These are phyloP conservation scores for Anacardium occidentale DNA, from an alignment of 345 rosid species.

Conservation along the genomic window DNA sequence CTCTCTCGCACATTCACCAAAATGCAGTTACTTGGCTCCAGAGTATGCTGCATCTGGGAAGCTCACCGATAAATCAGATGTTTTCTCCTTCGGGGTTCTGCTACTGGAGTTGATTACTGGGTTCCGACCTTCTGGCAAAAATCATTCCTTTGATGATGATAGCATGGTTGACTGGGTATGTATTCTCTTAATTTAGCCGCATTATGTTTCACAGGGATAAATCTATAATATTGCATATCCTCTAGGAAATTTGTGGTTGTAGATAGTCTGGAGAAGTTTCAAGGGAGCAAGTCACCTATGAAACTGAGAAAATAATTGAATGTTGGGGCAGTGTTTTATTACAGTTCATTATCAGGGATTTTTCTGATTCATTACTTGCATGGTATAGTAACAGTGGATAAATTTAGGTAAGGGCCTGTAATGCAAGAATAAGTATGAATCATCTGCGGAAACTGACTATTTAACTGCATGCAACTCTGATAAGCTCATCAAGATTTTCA, in stretches of 20 bases:
- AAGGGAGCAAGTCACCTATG: background rate
- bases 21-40: constrained; percentile 80
- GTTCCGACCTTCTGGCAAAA: constrained; percentile 60
- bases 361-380: background rate
- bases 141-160: constrained; percentile 56
- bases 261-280: background rate
- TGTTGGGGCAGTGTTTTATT: background rate
- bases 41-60: constrained; percentile 90
- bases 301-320: background rate
- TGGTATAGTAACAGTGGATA: background rate
- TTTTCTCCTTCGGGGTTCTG: constrained; percentile 83
- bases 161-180: constrained; percentile 90
- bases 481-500: background rate
- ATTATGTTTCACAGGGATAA: background rate
- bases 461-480: background rate
- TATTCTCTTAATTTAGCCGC: background rate
- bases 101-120: constrained; percentile 87
- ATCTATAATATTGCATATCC: background rate
- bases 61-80: constrained; percentile 84
- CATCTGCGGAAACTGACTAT: background rate
- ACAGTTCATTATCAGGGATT: background rate
- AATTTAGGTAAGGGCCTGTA: background rate
- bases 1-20: constrained; percentile 12
- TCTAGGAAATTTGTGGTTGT: background rate
- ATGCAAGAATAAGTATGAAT: background rate